These are phyloP conservation scores for Quercus lobata DNA, from an alignment of 331 rosid genomes.

Conservation along the genomic window DNA sequence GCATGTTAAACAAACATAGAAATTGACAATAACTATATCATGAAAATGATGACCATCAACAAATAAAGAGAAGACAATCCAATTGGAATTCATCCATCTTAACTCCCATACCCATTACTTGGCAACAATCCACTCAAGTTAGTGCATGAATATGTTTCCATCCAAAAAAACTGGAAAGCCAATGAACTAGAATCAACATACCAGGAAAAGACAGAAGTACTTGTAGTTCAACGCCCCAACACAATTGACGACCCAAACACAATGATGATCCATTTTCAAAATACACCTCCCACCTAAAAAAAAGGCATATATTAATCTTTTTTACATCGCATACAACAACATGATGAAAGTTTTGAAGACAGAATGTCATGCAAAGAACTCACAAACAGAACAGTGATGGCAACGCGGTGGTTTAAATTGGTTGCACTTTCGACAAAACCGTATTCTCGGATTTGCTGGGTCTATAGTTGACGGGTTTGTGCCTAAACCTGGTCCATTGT, in stretches of 20 bases:
- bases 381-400: conserved; percentile 80
- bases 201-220: conserved; percentile 77
- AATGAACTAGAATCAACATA: conserved; percentile 18
- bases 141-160: not conserved
- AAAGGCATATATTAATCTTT: conserved; percentile 7
- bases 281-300: conserved; percentile 73
- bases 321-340: not conserved
- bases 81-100: not conserved
- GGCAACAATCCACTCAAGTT: not conserved
- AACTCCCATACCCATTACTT: not conserved
- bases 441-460: conserved; percentile 29
- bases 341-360: not conserved
- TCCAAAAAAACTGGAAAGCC: not conserved
- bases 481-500: conserved; percentile 7
- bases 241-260: conserved; percentile 81
- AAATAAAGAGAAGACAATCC: not conserved
- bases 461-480: conserved; percentile 25
- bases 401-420: conserved; percentile 73
- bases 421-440: conserved; percentile 74
- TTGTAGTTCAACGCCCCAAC: conserved; percentile 81
- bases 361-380: conserved; percentile 24
- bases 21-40: not conserved
- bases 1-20: not conserved
- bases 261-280: conserved; percentile 83
- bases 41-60: not conserved